phyloP scores from a whole-genome alignment of 208 protist species.

The Trypanosoma theileri region DNA sequence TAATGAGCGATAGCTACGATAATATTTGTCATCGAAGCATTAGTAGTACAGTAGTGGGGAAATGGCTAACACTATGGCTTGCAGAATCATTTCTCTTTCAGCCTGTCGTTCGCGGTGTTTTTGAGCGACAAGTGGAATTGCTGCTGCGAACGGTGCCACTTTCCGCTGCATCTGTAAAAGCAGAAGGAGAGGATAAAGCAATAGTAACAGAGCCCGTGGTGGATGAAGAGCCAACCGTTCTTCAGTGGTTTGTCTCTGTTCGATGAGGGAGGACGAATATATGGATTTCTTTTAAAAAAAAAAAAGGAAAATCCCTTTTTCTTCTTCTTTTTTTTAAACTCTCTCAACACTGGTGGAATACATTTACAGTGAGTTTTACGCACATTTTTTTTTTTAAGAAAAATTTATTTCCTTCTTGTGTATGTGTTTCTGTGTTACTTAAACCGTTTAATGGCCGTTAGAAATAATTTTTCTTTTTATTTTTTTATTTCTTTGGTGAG shows the following conservation, averaged over 20 bases:
- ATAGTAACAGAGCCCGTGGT: neutral
- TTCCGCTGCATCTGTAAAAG: neutral
- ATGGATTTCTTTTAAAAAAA: too few relatives aligned
- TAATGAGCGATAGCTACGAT: neutral
- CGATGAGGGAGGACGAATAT: neutral
- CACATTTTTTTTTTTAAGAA: too few relatives aligned
- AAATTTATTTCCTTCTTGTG: too few relatives aligned
- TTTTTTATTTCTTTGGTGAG: too few relatives aligned
- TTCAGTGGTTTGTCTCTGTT: constrained; percentile 20
- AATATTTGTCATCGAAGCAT: neutral
- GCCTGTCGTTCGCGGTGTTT: constrained; percentile 12
- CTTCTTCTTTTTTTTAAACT: too few relatives aligned
- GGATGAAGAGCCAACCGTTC: neutral
- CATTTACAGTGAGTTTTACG: too few relatives aligned
- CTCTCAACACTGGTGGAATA: too few relatives aligned
- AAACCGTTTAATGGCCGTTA: too few relatives aligned
- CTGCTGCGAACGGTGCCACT: constrained; percentile 15
- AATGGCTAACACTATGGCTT: constrained; percentile 27
- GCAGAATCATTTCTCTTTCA: constrained; percentile 6
- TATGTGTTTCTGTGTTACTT: too few relatives aligned
- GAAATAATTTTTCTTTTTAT: too few relatives aligned
- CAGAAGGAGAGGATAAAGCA: neutral
- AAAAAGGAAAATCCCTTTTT: too few relatives aligned
- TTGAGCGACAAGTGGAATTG: constrained; percentile 20
- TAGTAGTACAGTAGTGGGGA: constrained; percentile 1